Base-by-base conservation (phyloP, 306 rosid genomes). In the Rosa persica region DNA sequence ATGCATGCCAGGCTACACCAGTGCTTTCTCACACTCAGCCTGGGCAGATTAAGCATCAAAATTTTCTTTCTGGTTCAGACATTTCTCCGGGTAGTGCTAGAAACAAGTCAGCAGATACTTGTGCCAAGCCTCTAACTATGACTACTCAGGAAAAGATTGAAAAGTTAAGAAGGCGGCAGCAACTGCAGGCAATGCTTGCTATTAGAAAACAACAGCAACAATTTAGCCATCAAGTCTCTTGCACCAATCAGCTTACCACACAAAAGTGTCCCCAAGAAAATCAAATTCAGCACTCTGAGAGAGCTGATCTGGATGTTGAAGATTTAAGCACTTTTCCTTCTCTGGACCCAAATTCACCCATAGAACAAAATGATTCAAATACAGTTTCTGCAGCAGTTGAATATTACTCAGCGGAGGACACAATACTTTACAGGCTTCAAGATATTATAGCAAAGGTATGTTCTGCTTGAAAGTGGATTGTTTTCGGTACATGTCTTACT, bases 121-220 rank as follows among this genome's bases (percentile, higher is more conserved):
- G 40, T 15, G 84, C 81, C 73, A 87, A 84, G 70, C 88, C 86
- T 77, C 87, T 79, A 79, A 83, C 86, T 70, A 96, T 96, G 99
- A 93, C 98, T 48, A 93, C 99, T 79, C 97, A 89, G 80, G 99
- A 93, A 82, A 96, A 96, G 84, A 93, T 93, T 79, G 93, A 96
- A 85, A 96, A 93, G 75, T 80, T 96, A 74, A 93, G 99, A 85
- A 83, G 93, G 89, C 89, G 98, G 77, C 99, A 96, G 76, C 97
- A 96, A 87, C 83, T 91, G 86, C 97, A 87, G 87, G 99, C 99
- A 70, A 84, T 96, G 96, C 89, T 95, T 88, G 99, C 99, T 84
- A 93, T 95, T 84, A 85, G 87, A 83, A 93, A 90, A 82, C 92
- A 95, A 77, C 90, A 88, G 44, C 90, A 89, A 82, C 90, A 90